A percentile compares a stretch with the other conserved stretches of the same genome.
phyloP scores from a whole-genome alignment of 2,329 filamentous ascomycete species.

The Lecanicillium sp. region DNA sequence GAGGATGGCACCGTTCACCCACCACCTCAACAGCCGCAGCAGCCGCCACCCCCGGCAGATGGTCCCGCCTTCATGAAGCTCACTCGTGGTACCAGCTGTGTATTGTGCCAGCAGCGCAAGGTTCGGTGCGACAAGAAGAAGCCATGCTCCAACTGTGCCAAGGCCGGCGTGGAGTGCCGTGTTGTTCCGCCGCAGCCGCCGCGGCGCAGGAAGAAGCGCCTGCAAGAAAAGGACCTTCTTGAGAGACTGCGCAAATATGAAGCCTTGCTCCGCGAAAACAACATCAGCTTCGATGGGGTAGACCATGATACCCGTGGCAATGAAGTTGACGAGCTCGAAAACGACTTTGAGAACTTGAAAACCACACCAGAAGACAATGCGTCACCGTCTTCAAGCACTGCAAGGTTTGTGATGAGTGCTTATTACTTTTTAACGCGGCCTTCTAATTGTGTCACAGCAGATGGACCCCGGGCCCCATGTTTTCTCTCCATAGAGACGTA shows the following conservation, averaged over 20 bases:
- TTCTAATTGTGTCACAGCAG: not conserved
- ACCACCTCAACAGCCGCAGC: too few relatives aligned
- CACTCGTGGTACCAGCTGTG: constrained; percentile 55
- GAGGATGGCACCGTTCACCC: constrained; percentile 18
- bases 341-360: constrained; percentile 47
- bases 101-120: constrained; percentile 70
- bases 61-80: constrained; percentile 43
- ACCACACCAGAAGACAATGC: constrained; percentile 41
- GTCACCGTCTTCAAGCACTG: constrained; percentile 20
- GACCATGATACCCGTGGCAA: constrained; percentile 39
- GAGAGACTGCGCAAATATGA: constrained; percentile 66
- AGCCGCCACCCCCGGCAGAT: constrained; percentile 18
- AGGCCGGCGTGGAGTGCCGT: constrained; percentile 52
- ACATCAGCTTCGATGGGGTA: constrained; percentile 62
- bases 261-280: constrained; percentile 53
- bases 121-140: constrained; percentile 66
- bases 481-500: constrained; percentile 46
- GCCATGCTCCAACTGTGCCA: constrained; percentile 63
- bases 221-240: constrained; percentile 63
- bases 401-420: not conserved
- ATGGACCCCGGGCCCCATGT: constrained; percentile 27
- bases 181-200: constrained; percentile 50
- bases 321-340: constrained; percentile 48
- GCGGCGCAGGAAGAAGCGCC: constrained; percentile 52
- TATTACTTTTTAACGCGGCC: not conserved